Base-by-base conservation (phyloP, 495 filamentous ascomycete genomes). In the Talaromyces ruber region DNA sequence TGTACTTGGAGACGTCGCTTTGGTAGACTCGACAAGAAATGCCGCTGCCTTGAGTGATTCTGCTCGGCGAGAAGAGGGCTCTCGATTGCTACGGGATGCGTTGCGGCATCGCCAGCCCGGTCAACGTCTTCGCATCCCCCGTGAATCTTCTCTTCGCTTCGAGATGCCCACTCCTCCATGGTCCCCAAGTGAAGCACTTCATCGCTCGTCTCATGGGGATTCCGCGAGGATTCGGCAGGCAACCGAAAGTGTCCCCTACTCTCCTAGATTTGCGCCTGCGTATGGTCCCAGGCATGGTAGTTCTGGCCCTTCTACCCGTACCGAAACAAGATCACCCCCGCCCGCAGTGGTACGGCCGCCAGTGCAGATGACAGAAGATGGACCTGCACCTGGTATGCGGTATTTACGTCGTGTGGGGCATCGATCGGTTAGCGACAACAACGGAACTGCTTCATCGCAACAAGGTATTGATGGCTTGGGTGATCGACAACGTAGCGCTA, bases 401-500 rank as follows among this genome's bases (percentile, higher is more conserved):
- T 45, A 64, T 26, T 56, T 71, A 21, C 69, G 67, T 25, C 64
- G 66, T 28, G 64, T 66, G 30, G 66, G 71, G 32, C 64, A 71
- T 47, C 73, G 71, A n/a, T 67, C 64, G 18, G 63, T 65, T 22
- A 66, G 66, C 37, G 64, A 68, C n/a, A 61, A 64, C 39, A 64
- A 29, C n/a, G 30, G 26, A 24, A 59, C 16, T 30, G 24, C 67
- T 45, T 60, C 61, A 16, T 58, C 28, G 53, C 66, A 66, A 18
- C 39, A 71, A 7, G 53, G 59, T 43, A 66, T 87, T 5, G 88
- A 93, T 75, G 92, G 92, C 14, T 80, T 96, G 29, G 92, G 91
- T 16, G 91, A 96, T 71, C 86, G 90, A 43, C 85, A 90, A 60
- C 83, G 91, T 47, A 95, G 91, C 67, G 76, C 89, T 57, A 93